These are phyloP conservation scores for Tulasnella sp. DNA, from an alignment of 768 basidiomycete genomes.

Conservation along the genomic window DNA sequence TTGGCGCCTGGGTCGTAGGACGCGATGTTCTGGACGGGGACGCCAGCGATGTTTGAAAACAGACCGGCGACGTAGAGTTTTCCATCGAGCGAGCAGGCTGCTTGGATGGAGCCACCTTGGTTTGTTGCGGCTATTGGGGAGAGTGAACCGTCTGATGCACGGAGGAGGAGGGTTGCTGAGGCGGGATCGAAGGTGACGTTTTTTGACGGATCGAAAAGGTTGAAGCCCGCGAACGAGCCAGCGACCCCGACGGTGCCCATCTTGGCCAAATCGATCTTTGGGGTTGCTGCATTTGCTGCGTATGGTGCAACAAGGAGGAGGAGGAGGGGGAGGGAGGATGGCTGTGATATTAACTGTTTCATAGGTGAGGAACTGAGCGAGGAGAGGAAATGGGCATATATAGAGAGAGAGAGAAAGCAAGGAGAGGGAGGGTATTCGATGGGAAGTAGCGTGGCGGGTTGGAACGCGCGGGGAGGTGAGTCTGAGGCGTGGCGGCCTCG, in stretches of 20 bases:
- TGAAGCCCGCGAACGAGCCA: constrained; percentile 81
- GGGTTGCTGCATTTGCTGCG: constrained; percentile 28
- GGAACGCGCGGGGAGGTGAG: not conserved
- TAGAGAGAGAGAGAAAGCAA: not conserved
- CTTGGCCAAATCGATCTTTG: constrained; percentile 55
- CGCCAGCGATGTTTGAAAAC: constrained; percentile 59
- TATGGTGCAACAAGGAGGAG: not conserved
- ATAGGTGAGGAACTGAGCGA: not conserved
- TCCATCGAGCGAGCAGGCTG: constrained; percentile 59
- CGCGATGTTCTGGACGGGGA: constrained; percentile 57
- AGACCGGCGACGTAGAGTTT: constrained; percentile 72
- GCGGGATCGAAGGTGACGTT: constrained; percentile 54
- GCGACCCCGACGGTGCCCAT: constrained; percentile 89
- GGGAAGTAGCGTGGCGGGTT: not conserved
- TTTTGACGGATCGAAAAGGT: constrained; percentile 45
- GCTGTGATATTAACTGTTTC: not conserved
- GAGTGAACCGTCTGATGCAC: constrained; percentile 52
- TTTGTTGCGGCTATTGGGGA: constrained; percentile 66
- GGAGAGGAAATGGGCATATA: not conserved
- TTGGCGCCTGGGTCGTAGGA: constrained; percentile 56
- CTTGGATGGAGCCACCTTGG: constrained; percentile 59
- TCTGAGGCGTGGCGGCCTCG: not conserved
- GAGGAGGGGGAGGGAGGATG: not conserved
- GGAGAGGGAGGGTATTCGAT: not conserved
- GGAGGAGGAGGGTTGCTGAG: constrained; percentile 58